Conservation (phyloP, 108 stramenopile species). For the Aurantiochytrium sp. region DNA sequence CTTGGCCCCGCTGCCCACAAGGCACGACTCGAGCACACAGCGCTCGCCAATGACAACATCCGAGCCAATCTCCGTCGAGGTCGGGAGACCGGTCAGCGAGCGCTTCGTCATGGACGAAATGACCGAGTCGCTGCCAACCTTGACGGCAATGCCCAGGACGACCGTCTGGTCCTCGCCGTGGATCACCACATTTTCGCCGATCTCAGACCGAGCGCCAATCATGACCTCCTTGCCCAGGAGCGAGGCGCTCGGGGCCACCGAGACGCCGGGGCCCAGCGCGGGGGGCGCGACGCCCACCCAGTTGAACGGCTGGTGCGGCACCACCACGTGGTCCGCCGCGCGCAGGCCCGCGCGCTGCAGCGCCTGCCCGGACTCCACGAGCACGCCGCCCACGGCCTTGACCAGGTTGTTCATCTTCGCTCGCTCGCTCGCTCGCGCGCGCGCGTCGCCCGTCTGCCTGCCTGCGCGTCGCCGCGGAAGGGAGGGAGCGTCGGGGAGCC, state of each 20-base stretch:
- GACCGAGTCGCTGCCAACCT: not conserved
- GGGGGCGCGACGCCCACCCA: not conserved
- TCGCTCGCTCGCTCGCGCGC: not conserved
- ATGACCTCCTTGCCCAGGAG: not conserved
- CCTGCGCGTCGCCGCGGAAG: not conserved
- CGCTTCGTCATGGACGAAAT: not conserved
- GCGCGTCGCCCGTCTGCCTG: not conserved
- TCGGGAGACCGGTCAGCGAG: not conserved
- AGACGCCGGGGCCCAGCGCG: not conserved
- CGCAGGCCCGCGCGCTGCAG: not conserved
- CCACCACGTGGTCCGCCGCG: not conserved
- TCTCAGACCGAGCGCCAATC: not conserved
- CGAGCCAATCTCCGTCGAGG: not conserved
- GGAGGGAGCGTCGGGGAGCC: too few relatives aligned
- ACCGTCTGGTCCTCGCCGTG: not conserved
- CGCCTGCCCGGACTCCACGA: conserved; percentile 12
- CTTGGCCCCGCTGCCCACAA: not conserved
- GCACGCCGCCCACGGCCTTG: not conserved
- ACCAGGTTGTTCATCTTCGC: not conserved
- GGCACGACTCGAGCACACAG: not conserved
- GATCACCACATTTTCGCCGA: not conserved
- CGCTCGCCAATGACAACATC: not conserved
- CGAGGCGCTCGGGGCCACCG: not conserved
- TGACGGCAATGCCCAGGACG: not conserved
- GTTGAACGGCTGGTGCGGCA: not conserved